A percentile compares a stretch with the other conserved stretches of the same genome.
Evolutionary conservation across 1,139 yeast species (phyloP).

Genomic region (Zygosaccharomyces sapae): DNA sequence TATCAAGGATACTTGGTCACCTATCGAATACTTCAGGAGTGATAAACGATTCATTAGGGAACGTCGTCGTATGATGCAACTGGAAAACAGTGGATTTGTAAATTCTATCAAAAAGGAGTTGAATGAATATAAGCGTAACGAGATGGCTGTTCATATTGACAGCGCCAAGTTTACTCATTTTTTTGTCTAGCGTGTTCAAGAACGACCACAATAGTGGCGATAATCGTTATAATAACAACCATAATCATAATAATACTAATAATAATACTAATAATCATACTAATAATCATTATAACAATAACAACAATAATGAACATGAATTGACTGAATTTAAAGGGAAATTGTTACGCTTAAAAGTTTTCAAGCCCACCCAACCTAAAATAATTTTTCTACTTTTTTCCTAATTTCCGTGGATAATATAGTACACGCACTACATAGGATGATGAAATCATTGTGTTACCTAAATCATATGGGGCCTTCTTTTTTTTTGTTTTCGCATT

Average conservation of each 20-base stretch:
- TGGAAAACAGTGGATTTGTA: slow-evolving; percentile 20
- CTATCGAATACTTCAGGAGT: slow-evolving; percentile 28
- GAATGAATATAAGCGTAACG: slow-evolving; percentile 31
- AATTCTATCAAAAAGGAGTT: slow-evolving; percentile 28
- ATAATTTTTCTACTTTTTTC: too few species aligned
- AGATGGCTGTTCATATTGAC: slow-evolving; percentile 33
- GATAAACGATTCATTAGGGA: slow-evolving; percentile 23
- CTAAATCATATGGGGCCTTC: too few species aligned
- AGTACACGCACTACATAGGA: too few species aligned
- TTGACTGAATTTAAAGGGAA: too few species aligned
- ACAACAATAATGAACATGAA: not conserved
- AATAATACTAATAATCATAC: not conserved
- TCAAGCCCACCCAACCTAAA: too few species aligned
- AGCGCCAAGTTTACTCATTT: slow-evolving; percentile 32
- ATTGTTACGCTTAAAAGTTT: too few species aligned
- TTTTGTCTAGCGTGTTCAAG: slow-evolving; percentile 14
- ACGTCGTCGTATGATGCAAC: slow-evolving; percentile 24
- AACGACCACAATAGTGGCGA: too few species aligned
- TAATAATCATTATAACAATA: not conserved
- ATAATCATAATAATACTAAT: not conserved
- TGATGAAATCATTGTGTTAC: too few species aligned
- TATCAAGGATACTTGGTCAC: slow-evolving; percentile 25
- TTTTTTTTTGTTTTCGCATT: too few species aligned
- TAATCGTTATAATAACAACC: not conserved
- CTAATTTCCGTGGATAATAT: too few species aligned